Evolutionary conservation across 768 basidiomycete genomes (phyloP), one percentile per base, ranked within the genome.

Genomic region (Mycena capillaripes): DNA sequence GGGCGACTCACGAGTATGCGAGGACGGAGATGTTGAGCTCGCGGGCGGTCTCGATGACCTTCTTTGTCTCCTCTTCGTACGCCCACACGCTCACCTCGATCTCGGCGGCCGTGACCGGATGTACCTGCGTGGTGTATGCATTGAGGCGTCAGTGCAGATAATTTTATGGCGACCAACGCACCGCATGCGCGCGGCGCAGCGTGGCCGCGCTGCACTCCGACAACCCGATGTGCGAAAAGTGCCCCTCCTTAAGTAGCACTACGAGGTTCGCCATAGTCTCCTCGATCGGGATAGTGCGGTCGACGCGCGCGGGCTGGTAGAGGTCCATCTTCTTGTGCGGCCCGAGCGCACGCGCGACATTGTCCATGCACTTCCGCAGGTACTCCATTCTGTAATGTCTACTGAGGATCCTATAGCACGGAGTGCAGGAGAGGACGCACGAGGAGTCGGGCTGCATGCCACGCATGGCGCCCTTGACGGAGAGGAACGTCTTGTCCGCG

Each of bases 261-360:
- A 58, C 56, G n/a, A 58, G 56, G 23, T 36, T 58, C 14, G 4
- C 23, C 36, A 38, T 58, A 23, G n/a, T 72, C 6, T 88, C 84
- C 78, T 92, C 91, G 72, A 92, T 78, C 0, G 86, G 67, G 5
- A 82, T 70, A 0, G 79, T 84, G 9, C 74, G 73, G 42, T 89
- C 88, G 17, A 88, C 79, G 3, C 89, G 83, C 1, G 89, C 88
- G 27, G 82, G 80, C 77, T 92, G 81, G 79, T 88, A 94, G 3
- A 93, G 79, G 78, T 93, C 92, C 67, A 92, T 76, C 68, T 83
- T 86, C 81, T 89, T 90, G 65, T 82, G 86, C 25, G 86, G 85
- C 1, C 88, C 84, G 7, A 92, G 82, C 16, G 82, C 82, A 4
- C 78, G 80, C 58, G 86, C 83, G 76, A 87, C 82, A 29, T 80